phyloP scores from a whole-genome alignment of 495 filamentous ascomycete genomes.

The Neurospora sp. region DNA sequence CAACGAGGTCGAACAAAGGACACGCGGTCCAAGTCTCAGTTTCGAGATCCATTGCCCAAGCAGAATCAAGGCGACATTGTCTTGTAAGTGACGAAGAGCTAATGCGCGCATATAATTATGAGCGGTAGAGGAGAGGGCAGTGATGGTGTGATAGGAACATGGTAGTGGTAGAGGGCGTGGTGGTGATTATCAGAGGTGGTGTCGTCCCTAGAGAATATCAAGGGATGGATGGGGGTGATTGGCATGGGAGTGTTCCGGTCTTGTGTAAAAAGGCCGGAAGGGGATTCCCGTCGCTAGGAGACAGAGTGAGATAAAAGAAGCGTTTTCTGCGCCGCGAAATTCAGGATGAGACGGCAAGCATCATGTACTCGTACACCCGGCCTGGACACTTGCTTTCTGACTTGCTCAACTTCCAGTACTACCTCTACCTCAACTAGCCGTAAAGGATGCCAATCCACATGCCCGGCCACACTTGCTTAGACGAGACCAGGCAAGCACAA shows the following conservation, averaged over 20 bases:
- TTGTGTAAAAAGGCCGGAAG: not conserved
- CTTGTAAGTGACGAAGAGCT: not conserved
- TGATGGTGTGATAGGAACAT: not conserved
- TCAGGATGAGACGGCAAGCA: not conserved
- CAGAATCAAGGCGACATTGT: not conserved
- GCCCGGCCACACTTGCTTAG: not conserved
- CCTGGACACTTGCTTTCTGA: not conserved
- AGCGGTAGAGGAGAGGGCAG: not conserved
- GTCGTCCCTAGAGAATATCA: constrained; percentile 2
- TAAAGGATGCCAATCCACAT: not conserved
- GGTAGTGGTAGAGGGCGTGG: not conserved
- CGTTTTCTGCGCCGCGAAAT: not conserved
- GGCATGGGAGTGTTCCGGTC: not conserved
- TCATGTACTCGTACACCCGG: not conserved
- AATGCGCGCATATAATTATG: not conserved
- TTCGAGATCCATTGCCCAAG: not conserved
- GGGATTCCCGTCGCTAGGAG: not conserved
- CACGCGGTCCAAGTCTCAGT: not conserved
- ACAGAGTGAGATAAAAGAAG: not conserved
- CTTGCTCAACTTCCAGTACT: not conserved
- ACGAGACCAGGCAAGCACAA: not conserved
- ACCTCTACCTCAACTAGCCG: not conserved
- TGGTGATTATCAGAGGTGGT: not conserved
- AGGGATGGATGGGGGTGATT: constrained; percentile 1
- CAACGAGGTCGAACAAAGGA: not conserved